Evolutionary conservation across 2,329 filamentous ascomycete species (phyloP), one percentile per base, ranked within the genome.

Genomic region (Calonectria fujianensis): DNA sequence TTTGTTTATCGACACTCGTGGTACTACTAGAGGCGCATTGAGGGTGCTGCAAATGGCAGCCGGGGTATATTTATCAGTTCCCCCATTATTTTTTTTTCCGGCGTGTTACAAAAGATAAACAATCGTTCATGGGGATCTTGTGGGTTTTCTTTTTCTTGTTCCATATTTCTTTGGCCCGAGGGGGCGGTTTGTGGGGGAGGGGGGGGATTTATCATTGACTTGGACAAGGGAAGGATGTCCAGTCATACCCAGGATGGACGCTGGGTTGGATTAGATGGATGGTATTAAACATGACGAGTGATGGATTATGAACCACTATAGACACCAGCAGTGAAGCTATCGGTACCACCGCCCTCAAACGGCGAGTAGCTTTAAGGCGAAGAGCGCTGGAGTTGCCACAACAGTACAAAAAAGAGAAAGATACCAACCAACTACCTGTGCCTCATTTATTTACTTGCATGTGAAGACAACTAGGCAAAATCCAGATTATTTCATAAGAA

Each of bases 261-360:
- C 35, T 63, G 57, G 57, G 39, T 63, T 63, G 69, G 48, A 65
- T 51, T 48, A 65, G 48, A 66, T 37, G 70, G 59, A 54, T 27
- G 24, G 31, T 54, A 66, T 70, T 72, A 31, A 70, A 70, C 59
- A 48, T 75, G 74, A 75, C 16, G 74, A 75, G 71, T 75, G 67
- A 75, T 65, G 74, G 67, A 71, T 71, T 68, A 73, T 64, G 74
- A 70, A 66, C 52, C 63, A 71, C 41, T 75, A 75, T 67, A 74
- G 54, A 70, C 48, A 73, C 52, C 69, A 67, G 70, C 66, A 68
- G 66, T 48, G 51, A 70, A 70, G 69, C 70, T 75, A 73, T 66
- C 50, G 72, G 70, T 73, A 70, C 54, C 50, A 73, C 57, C 39
- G 32, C 59, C 64, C 7, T 16, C n/a, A 32, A 66, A 66, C n/a